Evolutionary conservation across 2,329 filamentous ascomycete species (phyloP).

Genomic region (Fusarium lateritium): DNA sequence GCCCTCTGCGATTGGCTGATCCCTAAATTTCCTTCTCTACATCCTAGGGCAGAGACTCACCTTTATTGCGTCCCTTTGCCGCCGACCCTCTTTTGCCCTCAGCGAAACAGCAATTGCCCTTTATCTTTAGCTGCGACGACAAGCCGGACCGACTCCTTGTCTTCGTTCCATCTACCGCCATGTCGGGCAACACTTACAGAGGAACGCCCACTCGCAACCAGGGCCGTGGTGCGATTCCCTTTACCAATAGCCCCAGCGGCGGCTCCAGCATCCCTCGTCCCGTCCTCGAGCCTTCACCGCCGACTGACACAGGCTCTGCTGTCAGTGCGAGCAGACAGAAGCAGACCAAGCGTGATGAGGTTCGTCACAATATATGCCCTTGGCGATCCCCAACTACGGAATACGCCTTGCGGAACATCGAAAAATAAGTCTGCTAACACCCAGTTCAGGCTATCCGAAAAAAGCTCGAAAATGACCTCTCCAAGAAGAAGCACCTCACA

Average conservation of each 20-base stretch:
- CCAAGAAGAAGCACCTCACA: conserved; percentile 92
- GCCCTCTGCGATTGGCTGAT: conserved; percentile 48
- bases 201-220: conserved; percentile 77
- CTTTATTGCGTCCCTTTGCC: conserved; percentile 28
- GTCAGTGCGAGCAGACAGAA: conserved; percentile 96
- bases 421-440: conserved; percentile 34
- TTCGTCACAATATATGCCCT: conserved; percentile 62
- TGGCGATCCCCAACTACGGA: conserved; percentile 11
- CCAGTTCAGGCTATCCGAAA: conserved; percentile 86
- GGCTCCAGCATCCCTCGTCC: conserved; percentile 81
- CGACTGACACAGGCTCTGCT: conserved; percentile 75
- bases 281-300: conserved; percentile 70
- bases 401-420: conserved; percentile 34
- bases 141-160: conserved; percentile 40
- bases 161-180: conserved; percentile 52
- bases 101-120: conserved; percentile 43
- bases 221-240: conserved; percentile 71
- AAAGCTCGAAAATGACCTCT: conserved; percentile 97
- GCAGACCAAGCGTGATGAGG: conserved; percentile 98
- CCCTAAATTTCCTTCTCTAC: conserved; percentile 37
- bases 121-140: conserved; percentile 32
- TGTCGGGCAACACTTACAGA: conserved; percentile 76
- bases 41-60: conserved; percentile 35
- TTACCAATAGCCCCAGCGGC: conserved; percentile 70
- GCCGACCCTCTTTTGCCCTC: conserved; percentile 34